These are phyloP conservation scores for Sphaerulina musiva DNA, from an alignment of 2,329 filamentous ascomycete genomes.

Conservation along the genomic window DNA sequence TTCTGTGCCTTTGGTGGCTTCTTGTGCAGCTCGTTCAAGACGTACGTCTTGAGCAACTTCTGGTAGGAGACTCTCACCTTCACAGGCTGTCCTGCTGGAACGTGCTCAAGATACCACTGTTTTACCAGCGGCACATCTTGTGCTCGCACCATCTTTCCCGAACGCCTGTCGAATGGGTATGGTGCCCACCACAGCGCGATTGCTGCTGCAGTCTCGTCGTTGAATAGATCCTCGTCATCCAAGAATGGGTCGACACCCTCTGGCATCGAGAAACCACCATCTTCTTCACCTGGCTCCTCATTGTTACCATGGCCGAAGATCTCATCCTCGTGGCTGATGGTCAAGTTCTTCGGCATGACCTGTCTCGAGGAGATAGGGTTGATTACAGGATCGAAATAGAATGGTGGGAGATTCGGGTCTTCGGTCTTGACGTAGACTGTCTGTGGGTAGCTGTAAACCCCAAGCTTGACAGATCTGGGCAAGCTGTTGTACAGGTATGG, in stretches of 20 bases:
- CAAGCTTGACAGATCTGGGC: slow-evolving; percentile 84
- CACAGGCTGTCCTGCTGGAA: slow-evolving; percentile 81
- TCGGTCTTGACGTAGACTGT: slow-evolving; percentile 84
- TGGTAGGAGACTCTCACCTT: slow-evolving; percentile 98
- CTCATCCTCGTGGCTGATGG: slow-evolving; percentile 84
- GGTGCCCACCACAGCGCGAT: slow-evolving; percentile 98
- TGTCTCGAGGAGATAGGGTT: slow-evolving; percentile 95
- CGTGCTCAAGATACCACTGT: slow-evolving; percentile 97
- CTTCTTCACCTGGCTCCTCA: slow-evolving; percentile 61
- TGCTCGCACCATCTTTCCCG: slow-evolving; percentile 90
- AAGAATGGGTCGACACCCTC: slow-evolving; percentile 79
- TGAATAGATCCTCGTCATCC: slow-evolving; percentile 80
- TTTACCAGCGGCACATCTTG: slow-evolving; percentile 96
- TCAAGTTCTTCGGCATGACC: slow-evolving; percentile 90
- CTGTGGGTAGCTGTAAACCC: slow-evolving; percentile 91
- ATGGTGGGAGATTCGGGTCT: slow-evolving; percentile 82
- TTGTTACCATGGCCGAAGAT: slow-evolving; percentile 78
- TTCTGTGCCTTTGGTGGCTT: slow-evolving; percentile 92
- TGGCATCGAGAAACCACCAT: slow-evolving; percentile 64
- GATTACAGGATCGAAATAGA: slow-evolving; percentile 96
- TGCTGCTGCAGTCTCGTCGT: slow-evolving; percentile 79
- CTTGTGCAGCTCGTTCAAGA: slow-evolving; percentile 94
- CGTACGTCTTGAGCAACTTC: slow-evolving; percentile 91
- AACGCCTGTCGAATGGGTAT: slow-evolving; percentile 88
- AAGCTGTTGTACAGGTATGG: slow-evolving; percentile 95